Evolutionary conservation across 176 grass and related monocot species (phyloP).

Genomic region (Stipa capillata): DNA sequence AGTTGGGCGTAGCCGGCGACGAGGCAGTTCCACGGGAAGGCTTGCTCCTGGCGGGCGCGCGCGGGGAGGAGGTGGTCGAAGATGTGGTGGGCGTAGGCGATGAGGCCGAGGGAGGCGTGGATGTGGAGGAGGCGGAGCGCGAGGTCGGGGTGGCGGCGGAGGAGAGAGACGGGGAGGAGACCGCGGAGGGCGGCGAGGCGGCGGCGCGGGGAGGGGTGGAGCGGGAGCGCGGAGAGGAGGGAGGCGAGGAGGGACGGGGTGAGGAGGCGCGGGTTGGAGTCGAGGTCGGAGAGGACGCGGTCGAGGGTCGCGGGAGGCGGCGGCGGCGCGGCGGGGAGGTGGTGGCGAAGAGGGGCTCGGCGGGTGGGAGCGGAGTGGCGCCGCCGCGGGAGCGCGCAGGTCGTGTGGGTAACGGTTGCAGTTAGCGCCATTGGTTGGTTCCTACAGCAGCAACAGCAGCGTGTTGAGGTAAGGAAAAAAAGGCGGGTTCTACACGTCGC

Average conservation of each 20-base stretch:
- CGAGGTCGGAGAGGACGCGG: conserved; percentile 44
- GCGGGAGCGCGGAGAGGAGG: conserved; percentile 30
- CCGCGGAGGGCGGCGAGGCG: conserved; percentile 17
- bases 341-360: not conserved
- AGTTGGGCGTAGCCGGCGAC: conserved; percentile 35
- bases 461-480: too few species aligned
- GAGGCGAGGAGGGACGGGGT: not conserved
- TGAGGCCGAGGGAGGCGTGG: conserved; percentile 33
- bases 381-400: not conserved
- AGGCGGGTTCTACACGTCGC: too few species aligned
- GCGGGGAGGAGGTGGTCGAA: conserved; percentile 56
- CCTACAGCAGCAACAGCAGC: too few species aligned
- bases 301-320: conserved; percentile 21
- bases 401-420: not conserved
- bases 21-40: conserved; percentile 62
- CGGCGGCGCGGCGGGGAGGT: not conserved
- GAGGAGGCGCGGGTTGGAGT: not conserved
- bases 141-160: conserved; percentile 31
- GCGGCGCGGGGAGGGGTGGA: not conserved
- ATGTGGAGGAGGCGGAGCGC: conserved; percentile 31
- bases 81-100: conserved; percentile 55
- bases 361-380: not conserved
- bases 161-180: conserved; percentile 38
- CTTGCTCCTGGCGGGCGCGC: conserved; percentile 4
- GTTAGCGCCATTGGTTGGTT: not conserved